Base-by-base conservation (phyloP, 1,139 yeast species). In the Hanseniaspora uvarum region DNA sequence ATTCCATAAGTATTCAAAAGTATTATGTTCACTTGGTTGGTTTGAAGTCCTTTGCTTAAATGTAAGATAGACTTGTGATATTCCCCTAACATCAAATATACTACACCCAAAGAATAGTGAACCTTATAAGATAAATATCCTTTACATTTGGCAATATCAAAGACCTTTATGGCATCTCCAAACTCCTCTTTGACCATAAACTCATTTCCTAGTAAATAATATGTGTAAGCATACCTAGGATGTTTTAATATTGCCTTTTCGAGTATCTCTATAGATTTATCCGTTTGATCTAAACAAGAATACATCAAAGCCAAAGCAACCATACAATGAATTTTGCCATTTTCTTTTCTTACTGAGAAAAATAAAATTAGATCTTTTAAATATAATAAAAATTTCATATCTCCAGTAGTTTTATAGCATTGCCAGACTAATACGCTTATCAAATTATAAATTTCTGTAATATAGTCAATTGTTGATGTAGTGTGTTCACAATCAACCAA, bases 31-130 rank as follows among this genome's bases (percentile, higher is more conserved):
- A 83, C 83, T 0, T 97, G 96, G 63, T 92, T 92, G 54, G 92
- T 86, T 41, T 83, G 78, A 19, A 86, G 79, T 0, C 98, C 98
- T 62, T 84, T 85, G 52, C 87, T 73, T 71, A 92, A 88, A 67
- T 88, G 95, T 58, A 81, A 78, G 62, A 88, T 92, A 0, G 98
- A 96, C 63, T 81, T 80, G 46, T 77, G 80, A 62, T 81, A 81
- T 62, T 87, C 89, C 3, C 96, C 97, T 54, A 88, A 70, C 62
- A 88, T 86, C 66, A 88, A 76, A 66, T 84, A 86, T 40, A 89
- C 94, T 94, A 88, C 88, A 7, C 98, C 98, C 56, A 94, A 78
- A 23, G 98, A 98, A 63, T 92, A 94, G 63, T 92, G 80, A 0
- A 98, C 97, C 68, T 92, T 92, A 67, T 89, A 92, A 10, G 46